phyloP scores from a whole-genome alignment of 208 protist species.

The Wallacemonas collosoma region DNA sequence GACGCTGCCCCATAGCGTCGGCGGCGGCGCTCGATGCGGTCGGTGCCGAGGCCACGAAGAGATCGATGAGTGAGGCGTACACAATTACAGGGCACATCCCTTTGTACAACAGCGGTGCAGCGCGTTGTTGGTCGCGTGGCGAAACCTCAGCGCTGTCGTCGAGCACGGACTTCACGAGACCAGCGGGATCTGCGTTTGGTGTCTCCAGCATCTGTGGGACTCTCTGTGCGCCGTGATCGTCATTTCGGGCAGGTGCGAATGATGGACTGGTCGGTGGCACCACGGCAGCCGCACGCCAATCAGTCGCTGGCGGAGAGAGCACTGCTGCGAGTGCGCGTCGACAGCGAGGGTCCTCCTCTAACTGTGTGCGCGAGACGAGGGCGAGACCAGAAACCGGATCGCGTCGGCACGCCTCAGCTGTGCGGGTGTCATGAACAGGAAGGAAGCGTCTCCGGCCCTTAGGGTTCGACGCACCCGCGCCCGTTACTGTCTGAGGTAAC shows the following conservation, averaged over 20 bases:
- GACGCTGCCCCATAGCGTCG: too few species aligned
- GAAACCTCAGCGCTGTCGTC: neutral
- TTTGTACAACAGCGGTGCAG: neutral
- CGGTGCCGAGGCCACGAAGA: neutral
- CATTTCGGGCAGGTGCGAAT: too few species aligned
- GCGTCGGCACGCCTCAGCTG: neutral
- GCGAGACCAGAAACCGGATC: constrained; percentile 12
- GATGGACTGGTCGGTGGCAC: too few species aligned
- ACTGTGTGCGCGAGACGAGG: neutral
- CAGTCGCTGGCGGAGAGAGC: neutral
- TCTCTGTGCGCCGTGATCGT: too few species aligned
- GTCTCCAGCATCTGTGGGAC: neutral
- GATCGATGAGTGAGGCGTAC: neutral
- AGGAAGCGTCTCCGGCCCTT: too few species aligned
- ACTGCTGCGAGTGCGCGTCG: constrained; percentile 8
- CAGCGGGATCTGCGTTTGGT: neutral
- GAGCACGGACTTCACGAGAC: neutral
- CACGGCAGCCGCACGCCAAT: too few species aligned
- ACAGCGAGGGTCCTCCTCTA: neutral
- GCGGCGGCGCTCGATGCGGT: neutral
- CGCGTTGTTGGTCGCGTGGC: neutral
- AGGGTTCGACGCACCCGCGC: too few species aligned
- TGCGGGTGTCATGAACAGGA: too few species aligned
- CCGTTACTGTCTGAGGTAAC: too few species aligned
- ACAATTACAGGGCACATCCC: neutral